Evolutionary conservation across 2,329 filamentous ascomycete species (phyloP).

Genomic region (Paecilomyces fulvus): DNA sequence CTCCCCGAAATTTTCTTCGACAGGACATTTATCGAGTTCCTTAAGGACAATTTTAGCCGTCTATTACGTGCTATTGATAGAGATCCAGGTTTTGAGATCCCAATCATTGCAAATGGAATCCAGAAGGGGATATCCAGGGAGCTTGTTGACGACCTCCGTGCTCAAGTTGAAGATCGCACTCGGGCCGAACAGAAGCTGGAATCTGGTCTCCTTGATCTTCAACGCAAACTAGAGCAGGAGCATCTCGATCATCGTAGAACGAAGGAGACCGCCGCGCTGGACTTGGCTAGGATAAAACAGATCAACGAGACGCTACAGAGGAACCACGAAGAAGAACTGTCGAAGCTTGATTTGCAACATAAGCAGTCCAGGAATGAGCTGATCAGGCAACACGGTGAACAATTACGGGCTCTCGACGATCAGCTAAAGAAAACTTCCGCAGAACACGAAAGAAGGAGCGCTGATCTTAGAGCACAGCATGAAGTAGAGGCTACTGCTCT

Average conservation of each 20-base stretch:
- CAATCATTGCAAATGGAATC: conserved; percentile 67
- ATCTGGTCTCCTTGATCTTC: conserved; percentile 45
- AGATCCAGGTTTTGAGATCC: conserved; percentile 79
- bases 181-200: conserved; percentile 50
- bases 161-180: conserved; percentile 67
- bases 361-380: conserved; percentile 22
- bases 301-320: conserved; percentile 64
- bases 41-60: conserved; percentile 92
- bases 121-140: conserved; percentile 91
- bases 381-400: conserved; percentile 13
- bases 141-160: conserved; percentile 74
- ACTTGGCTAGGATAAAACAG: conserved; percentile 51
- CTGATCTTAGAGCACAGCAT: conserved; percentile 31
- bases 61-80: conserved; percentile 78
- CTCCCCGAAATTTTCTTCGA: conserved; percentile 81
- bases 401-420: conserved; percentile 41
- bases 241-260: conserved; percentile 62
- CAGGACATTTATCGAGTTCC: conserved; percentile 77
- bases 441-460: conserved; percentile 32
- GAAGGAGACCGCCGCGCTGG: conserved; percentile 49
- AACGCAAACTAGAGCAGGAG: conserved; percentile 58
- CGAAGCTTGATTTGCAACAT: conserved; percentile 41
- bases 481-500: conserved; percentile 59
- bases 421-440: conserved; percentile 37
- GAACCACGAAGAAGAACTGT: conserved; percentile 57